Evolutionary conservation across 2,329 filamentous ascomycete genomes (phyloP), one percentile per base, ranked within the genome.

Genomic region (Leptographium wingfieldii): DNA sequence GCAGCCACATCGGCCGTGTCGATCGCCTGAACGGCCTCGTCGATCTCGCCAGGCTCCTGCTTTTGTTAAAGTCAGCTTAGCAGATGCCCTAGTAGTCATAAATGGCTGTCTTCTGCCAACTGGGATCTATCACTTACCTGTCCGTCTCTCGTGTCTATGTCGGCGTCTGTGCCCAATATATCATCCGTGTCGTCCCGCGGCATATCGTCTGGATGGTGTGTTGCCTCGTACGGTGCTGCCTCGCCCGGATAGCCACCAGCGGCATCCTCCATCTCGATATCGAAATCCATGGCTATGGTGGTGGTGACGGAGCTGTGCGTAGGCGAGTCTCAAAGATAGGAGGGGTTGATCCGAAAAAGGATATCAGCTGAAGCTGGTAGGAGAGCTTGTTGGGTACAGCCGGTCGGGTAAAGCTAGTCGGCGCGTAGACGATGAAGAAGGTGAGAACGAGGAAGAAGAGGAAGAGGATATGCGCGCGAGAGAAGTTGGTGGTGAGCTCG

Each of bases 201-300:
- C 60, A 71, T 71, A 46, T 73, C 38, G n/a, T 48, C 48, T 7
- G 29, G 38, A 12, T 19, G 16, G 25, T 27, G 19, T 6, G 58
- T 12, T 2, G 29, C 31, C 22, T 46, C 19, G 3, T 54, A 56
- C 11, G 49, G 46, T 9, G 46, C 46, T 19, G 40, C 54, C 46
- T 60, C 61, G 16, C 22, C 27, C 9, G 58, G 53, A 35, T 56
- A 63, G 12, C 56, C 51, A 55, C 54, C 60, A 35, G 73, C 76
- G 40, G 80, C 77, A 65, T 88, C 76, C 67, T 85, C 86, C 84
- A 90, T 88, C 64, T 89, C 86, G 60, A 90, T 84, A 59, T 83
- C 81, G 66, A 81, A 74, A 71, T 90, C 86, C 85, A 89, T 85
- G 60, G 65, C 77, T 61, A 19, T 5, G 22, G 48, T 6, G 7